Conservation (phyloP, 371 early-diverging fungal genomes). For the Massospora cicadina region DNA sequence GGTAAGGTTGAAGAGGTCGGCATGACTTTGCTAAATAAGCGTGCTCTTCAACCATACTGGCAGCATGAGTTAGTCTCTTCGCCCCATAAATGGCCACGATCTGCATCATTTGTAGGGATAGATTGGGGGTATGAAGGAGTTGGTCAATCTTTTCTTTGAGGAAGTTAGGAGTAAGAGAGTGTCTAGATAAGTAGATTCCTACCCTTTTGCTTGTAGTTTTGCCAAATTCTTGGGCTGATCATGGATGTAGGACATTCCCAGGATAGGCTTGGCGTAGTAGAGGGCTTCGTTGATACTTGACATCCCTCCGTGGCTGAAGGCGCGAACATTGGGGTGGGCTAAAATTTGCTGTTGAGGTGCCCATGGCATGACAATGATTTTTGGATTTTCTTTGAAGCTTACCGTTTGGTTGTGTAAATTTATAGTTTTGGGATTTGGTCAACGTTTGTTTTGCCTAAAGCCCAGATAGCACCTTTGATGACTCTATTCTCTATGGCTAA, state of each 20-base stretch:
- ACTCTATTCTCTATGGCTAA: not conserved
- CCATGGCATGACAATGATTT: not conserved
- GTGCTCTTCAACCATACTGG: not conserved
- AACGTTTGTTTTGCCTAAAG: conserved; percentile 4
- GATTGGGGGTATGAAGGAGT: not conserved
- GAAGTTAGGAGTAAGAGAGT: not conserved
- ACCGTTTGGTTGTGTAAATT: not conserved
- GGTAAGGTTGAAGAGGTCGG: not conserved
- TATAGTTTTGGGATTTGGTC: not conserved
- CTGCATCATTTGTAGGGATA: not conserved
- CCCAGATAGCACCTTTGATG: conserved; percentile 12
- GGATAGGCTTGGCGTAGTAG: not conserved
- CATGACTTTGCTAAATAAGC: not conserved
- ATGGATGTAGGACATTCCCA: not conserved
- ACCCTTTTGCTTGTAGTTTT: not conserved
- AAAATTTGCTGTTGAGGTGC: conserved; percentile 10
- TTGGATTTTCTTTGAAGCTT: no score
- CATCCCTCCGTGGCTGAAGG: conserved; percentile 9
- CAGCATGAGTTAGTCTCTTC: not conserved
- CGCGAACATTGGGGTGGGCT: not conserved
- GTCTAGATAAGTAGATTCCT: not conserved
- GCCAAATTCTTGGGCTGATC: conserved; percentile 8
- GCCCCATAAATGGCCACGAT: not conserved
- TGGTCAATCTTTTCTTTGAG: not conserved
- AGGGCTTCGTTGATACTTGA: conserved; percentile 4